These are phyloP conservation scores for Penicillium steckii DNA, from an alignment of 495 filamentous ascomycete genomes.

Conservation along the genomic window DNA sequence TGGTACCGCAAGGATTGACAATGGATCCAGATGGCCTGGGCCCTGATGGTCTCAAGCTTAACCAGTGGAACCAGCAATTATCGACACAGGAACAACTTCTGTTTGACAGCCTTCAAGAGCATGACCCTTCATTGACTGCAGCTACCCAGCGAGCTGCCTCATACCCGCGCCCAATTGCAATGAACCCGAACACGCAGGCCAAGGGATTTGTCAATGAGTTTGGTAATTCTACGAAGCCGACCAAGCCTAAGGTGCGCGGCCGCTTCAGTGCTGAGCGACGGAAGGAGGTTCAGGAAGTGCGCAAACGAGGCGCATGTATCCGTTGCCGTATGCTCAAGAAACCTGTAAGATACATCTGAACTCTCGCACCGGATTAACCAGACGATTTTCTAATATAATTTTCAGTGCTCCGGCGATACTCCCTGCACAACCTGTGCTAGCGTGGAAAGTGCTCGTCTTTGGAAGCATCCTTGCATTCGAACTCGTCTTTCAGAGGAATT, in stretches of 20 bases:
- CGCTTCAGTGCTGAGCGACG: slow-evolving; percentile 67
- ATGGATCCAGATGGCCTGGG: slow-evolving; percentile 36
- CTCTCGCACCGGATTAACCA: too few relatives aligned
- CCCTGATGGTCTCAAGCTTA: slow-evolving; percentile 36
- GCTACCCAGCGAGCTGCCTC: slow-evolving; percentile 45
- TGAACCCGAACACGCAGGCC: slow-evolving; percentile 52
- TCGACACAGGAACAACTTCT: slow-evolving; percentile 46
- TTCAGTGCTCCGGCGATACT: slow-evolving; percentile 68
- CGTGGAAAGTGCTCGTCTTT: slow-evolving; percentile 74
- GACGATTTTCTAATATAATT: slow-evolving; percentile 12
- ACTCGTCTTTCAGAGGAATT: slow-evolving; percentile 73
- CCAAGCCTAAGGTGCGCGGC: slow-evolving; percentile 60
- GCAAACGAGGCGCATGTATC: slow-evolving; percentile 80
- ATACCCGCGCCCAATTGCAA: slow-evolving; percentile 54
- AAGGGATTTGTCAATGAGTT: slow-evolving; percentile 59
- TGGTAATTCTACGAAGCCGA: slow-evolving; percentile 49
- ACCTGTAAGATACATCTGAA: slow-evolving; percentile 43
- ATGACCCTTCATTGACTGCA: slow-evolving; percentile 45
- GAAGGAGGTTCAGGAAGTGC: slow-evolving; percentile 76
- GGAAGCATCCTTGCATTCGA: slow-evolving; percentile 77
- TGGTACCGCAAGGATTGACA: slow-evolving; percentile 44
- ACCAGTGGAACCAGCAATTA: slow-evolving; percentile 41
- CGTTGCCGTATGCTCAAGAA: slow-evolving; percentile 86
- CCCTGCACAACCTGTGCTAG: slow-evolving; percentile 79
- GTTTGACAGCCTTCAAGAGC: slow-evolving; percentile 46